Base-by-base conservation (phyloP, 495 filamentous ascomycete genomes). In the Lasiosphaeris hirsuta region DNA sequence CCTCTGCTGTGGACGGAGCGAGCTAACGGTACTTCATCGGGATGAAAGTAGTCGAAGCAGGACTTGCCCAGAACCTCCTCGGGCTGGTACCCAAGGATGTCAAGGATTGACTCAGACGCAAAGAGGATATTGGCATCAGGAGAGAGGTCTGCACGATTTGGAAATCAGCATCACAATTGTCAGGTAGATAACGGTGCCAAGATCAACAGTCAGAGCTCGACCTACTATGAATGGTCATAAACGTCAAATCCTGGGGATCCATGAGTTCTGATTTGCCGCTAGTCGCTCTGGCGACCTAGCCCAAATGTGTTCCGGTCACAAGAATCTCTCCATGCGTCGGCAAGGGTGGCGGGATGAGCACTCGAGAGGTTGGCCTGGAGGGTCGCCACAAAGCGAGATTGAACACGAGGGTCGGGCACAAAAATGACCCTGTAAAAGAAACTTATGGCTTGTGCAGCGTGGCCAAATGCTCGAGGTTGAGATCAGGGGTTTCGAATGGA, bases 191-290 rank as follows among this genome's bases (percentile, higher is more conserved):
- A 60, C 43, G 43, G 10, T 18, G 50, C 50, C 10, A 42, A 13
- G 7, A 11, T 41, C 37, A n/a, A n/a, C n/a, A 54, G 23, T 7
- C 23, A 30, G 23, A 9, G 23, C 19, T 63, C 59, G 62, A 82
- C 86, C 75, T 72, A 85, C 91, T 90, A 72, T 95, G 90, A 62
- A 95, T 95, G 59, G 90, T 90, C 75, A 96, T 95, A 76, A 95
- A 95, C 42, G 90, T 96, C 61, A 88, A 89, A 74, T 94, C 69
- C 49, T 63, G 63, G 8, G 63, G 67, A 41, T 71, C 90, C 90
- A 94, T 94, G 66, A 62, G 73, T 70, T 59, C 64, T 63, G 66
- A 63, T 61, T 30, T 30, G 36, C 52, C 61, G 65, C 59, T 64
- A 64, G 67, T 70, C 62, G 68, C 67, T 67, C 63, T 58, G 58